These are phyloP conservation scores for Trichoderma parareesei DNA, from an alignment of 495 filamentous ascomycete genomes.

Conservation along the genomic window DNA sequence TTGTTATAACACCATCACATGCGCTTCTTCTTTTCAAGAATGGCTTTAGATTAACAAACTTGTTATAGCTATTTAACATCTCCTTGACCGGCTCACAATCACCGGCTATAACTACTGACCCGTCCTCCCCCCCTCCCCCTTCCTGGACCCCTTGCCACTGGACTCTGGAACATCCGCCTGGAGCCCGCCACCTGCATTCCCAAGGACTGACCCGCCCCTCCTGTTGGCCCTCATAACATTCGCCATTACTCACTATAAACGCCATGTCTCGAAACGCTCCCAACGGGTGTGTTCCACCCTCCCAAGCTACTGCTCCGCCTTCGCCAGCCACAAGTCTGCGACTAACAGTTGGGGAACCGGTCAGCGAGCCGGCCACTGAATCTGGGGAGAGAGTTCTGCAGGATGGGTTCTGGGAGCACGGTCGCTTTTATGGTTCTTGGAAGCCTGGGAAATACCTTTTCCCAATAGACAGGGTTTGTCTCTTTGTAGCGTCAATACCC, in stretches of 20 bases:
- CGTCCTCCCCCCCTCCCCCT: too few relatives aligned
- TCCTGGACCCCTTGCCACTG: too few relatives aligned
- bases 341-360: slow-evolving; percentile 7
- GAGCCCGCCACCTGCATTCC: neutral
- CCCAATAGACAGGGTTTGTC: slow-evolving; percentile 11
- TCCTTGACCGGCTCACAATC: too few relatives aligned
- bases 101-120: too few relatives aligned
- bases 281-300: slow-evolving; percentile 2
- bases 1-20: too few relatives aligned
- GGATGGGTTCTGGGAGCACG: slow-evolving; percentile 10
- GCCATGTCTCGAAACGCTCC: slow-evolving; percentile 5
- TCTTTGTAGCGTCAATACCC: neutral
- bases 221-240: neutral
- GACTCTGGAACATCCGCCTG: too few relatives aligned
- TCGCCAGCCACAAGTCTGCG: slow-evolving; percentile 3
- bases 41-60: too few relatives aligned
- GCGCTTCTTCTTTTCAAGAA: too few relatives aligned
- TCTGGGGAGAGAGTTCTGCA: neutral
- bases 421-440: slow-evolving; percentile 6
- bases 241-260: neutral
- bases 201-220: neutral
- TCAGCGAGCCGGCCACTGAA: slow-evolving; percentile 2
- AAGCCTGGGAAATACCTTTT: slow-evolving; percentile 9
- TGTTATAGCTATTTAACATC: too few relatives aligned
- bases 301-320: slow-evolving; percentile 1